phyloP scores from a whole-genome alignment of 1,284 basidiomycete species.

The Psilocybe mexicana region DNA sequence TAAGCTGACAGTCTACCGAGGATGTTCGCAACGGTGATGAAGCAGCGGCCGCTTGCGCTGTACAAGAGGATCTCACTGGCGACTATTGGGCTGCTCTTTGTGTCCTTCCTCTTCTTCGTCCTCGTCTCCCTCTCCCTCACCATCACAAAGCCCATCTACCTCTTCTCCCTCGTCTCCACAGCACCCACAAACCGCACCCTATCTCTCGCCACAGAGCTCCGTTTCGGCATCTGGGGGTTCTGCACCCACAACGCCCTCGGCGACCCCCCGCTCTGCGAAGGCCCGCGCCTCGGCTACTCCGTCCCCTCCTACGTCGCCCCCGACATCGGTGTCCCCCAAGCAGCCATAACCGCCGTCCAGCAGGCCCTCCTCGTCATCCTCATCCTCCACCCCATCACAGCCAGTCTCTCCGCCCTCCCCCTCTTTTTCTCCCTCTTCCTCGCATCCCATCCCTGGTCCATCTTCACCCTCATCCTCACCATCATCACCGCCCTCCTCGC shows the following conservation, averaged over 20 bases:
- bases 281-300: constrained; percentile 55
- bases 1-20: no score
- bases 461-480: constrained; percentile 58
- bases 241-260: constrained; percentile 46
- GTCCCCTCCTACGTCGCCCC: constrained; percentile 39
- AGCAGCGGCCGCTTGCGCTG: constrained; percentile 37
- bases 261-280: constrained; percentile 49
- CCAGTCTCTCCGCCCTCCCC: constrained; percentile 55
- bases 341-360: constrained; percentile 46
- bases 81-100: constrained; percentile 48
- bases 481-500: constrained; percentile 55
- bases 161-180: constrained; percentile 55
- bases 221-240: constrained; percentile 77
- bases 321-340: constrained; percentile 44
- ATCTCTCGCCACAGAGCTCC: constrained; percentile 57
- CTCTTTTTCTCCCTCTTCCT: constrained; percentile 59
- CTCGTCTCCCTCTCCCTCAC: constrained; percentile 74
- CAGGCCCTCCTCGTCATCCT: constrained; percentile 58
- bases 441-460: constrained; percentile 30
- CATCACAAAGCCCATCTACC: constrained; percentile 72
- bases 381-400: constrained; percentile 64
- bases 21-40: neutral
- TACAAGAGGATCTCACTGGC: constrained; percentile 49
- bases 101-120: constrained; percentile 68
- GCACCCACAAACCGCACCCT: constrained; percentile 39